Base-by-base conservation (phyloP, 306 rosid genomes). In the Sechiopsis laciniata region DNA sequence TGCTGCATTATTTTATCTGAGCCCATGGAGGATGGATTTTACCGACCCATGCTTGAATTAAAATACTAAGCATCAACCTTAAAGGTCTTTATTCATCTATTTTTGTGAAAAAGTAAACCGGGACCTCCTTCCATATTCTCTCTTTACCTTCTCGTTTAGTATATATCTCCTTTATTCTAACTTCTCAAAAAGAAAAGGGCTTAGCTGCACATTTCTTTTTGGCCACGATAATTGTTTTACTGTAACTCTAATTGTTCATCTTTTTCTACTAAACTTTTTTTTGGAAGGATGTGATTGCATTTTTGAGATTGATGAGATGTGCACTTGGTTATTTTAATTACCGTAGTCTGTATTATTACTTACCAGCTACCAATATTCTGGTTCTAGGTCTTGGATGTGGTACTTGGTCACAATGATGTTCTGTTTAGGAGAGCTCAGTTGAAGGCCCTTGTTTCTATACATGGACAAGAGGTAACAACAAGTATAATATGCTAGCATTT, bases 371-470 rank as follows among this genome's bases (percentile, higher is more conserved):
- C 19, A 1, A 26, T 15, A 71, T 37, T 26, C 15, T 82, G 83
- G 62, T n/a, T 83, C 60, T 78, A 92, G 97, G 87, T 88, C 84
- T 76, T 92, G 79, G 97, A 92, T 85, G 75, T 77, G 50, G 83
- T 83, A 63, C 96, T 92, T 45, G 96, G 96, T 76, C 96, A 92
- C 60, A 61, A 79, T 32, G 86, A 85, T 61, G 88, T 74, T 7
- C 67, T 85, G 74, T 85, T 85, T 48, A 78, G 86, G 77, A 79
- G 84, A 76, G 88, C 90, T 59, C 82, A 80, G 75, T 85, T 82
- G 83, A 81, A 82, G 79, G 86, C 80, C 72, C 82, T 79, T 11
- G 78, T 82, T 78, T 83, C 88, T 75, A 83, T 88, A 71, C 87
- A 82, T 35, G 77, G 85, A 77, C 77, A 77, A 57, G 87, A 85